Base-by-base conservation (phyloP, 139 green algal species). In the Penium margaritaceum region DNA sequence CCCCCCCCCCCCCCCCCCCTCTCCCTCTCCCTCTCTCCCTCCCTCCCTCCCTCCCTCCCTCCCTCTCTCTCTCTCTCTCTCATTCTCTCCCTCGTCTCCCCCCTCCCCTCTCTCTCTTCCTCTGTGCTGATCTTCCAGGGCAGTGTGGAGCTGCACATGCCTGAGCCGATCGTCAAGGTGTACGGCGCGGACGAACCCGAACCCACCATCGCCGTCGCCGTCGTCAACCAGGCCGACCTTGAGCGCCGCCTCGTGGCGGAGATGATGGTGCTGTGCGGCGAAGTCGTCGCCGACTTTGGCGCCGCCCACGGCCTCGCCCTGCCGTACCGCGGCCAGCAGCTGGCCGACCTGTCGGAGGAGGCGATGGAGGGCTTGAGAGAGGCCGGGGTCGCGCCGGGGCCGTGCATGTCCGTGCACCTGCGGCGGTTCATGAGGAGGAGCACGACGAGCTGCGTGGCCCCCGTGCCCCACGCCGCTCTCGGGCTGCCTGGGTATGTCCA, bases 251-350 rank as follows among this genome's bases (percentile, higher is more conserved):
- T 78, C n/a, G 70, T 78, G 12, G 60, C 61, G 9, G 70, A 96
- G 85, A 87, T 95, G 83, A 96, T 96, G 91, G 90, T 96, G 39
- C 55, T 92, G 72, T 86, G 87, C 21, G 84, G 84, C 2, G 82
- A 93, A 75, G 85, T 66, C 0, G 75, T 82, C 12, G 87, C 80
- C 0, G 44, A 62, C 21, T 62, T 89, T 9, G 87, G 85, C 83
- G 55, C 66, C 6, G 12, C 72, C 32, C 67, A 70, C 43, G 72
- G 58, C 1, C 34, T 95, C 53, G 78, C 89, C 27, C 83, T 95
- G 75, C 89, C 88, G 0, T 96, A 93, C 76, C 70, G 91, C n/a
- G 64, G 64, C 35, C 67, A 75, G 63, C 73, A 72, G 15, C 21
- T 35, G 14, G 78, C 84, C 6, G 12, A 76, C 14, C 80, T 89